These are phyloP conservation scores for Fagopyrum homotropicum DNA, from an alignment of 148 eudicot species.

Conservation along the genomic window DNA sequence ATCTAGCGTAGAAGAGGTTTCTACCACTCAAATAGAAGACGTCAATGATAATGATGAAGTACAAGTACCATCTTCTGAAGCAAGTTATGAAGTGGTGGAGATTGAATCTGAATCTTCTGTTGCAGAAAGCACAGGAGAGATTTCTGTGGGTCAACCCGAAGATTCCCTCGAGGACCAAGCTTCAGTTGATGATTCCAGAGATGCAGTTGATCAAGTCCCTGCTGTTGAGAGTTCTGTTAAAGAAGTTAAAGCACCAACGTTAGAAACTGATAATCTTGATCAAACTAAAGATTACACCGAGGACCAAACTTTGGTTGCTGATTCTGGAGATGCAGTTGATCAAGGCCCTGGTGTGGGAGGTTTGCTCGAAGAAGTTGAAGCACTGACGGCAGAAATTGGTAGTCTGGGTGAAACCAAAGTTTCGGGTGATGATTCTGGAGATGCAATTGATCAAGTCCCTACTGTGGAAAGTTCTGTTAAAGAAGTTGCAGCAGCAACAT, in stretches of 20 bases:
- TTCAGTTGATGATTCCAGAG: neutral
- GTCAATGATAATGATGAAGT: no score
- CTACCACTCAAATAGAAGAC: neutral
- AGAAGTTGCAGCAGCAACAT: conserved; percentile 5
- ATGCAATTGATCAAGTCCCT: conserved; percentile 11
- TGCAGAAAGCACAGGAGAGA: conserved; percentile 5
- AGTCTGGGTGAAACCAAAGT: conserved; percentile 1
- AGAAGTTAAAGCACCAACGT: conserved; percentile 5
- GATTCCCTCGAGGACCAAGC: neutral
- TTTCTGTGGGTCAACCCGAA: conserved; percentile 8
- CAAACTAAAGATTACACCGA: no score
- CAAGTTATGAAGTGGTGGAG: conserved; percentile 21
- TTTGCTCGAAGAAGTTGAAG: no score
- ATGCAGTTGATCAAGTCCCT: conserved; percentile 11
- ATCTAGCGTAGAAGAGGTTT: conserved; percentile 16
- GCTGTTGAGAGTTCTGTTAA: neutral
- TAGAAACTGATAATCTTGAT: conserved; percentile 8
- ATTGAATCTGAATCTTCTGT: conserved; percentile 20
- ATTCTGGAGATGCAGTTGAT: no score
- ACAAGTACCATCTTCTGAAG: neutral
- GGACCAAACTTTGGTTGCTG: no score
- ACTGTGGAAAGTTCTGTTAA: conserved; percentile 1
- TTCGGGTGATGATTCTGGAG: conserved; percentile 7
- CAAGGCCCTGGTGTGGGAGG: no score
- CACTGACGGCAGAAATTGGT: no score